Conservation (phyloP, 2,329 filamentous ascomycete species). For the Phoma herbarum region DNA sequence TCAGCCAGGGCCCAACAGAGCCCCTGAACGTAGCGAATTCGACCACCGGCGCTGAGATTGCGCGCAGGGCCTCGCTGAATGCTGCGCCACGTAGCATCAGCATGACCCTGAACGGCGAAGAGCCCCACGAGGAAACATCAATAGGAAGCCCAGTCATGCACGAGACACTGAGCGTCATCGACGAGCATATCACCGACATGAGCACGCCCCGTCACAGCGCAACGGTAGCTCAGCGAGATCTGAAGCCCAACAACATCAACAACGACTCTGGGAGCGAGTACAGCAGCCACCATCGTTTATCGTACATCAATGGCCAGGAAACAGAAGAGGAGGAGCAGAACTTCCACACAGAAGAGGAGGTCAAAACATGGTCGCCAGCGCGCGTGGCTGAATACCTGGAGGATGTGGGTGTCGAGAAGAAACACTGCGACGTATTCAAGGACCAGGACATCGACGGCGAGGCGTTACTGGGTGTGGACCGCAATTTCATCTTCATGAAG, state of each 20-base stretch:
- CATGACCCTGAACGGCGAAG: slow-evolving; percentile 46
- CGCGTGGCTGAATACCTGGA: slow-evolving; percentile 91
- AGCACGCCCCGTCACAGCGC: slow-evolving; percentile 65
- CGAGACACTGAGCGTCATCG: slow-evolving; percentile 93
- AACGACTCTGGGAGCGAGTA: slow-evolving; percentile 92
- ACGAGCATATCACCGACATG: slow-evolving; percentile 95
- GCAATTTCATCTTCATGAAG: slow-evolving; percentile 93
- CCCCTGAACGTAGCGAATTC: slow-evolving; percentile 41
- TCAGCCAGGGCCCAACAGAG: slow-evolving; percentile 35
- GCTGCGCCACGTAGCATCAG: slow-evolving; percentile 44
- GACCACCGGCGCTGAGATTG: slow-evolving; percentile 22
- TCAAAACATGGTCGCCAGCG: slow-evolving; percentile 79
- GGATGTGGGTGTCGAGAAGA: slow-evolving; percentile 81
- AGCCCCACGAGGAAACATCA: slow-evolving; percentile 50
- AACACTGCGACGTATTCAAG: slow-evolving; percentile 91
- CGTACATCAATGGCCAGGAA: slow-evolving; percentile 93
- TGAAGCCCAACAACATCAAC: slow-evolving; percentile 61
- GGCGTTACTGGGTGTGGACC: slow-evolving; percentile 92
- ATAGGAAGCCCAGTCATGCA: slow-evolving; percentile 83
- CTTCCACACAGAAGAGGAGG: slow-evolving; percentile 74
- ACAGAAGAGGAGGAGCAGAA: slow-evolving; percentile 90
- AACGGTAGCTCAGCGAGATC: slow-evolving; percentile 44
- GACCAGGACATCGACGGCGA: slow-evolving; percentile 97
- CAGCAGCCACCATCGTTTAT: slow-evolving; percentile 81
- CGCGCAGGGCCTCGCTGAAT: slow-evolving; percentile 37